Conservation (phyloP, 2,329 filamentous ascomycete genomes). For the Diaporthe helianthi region DNA sequence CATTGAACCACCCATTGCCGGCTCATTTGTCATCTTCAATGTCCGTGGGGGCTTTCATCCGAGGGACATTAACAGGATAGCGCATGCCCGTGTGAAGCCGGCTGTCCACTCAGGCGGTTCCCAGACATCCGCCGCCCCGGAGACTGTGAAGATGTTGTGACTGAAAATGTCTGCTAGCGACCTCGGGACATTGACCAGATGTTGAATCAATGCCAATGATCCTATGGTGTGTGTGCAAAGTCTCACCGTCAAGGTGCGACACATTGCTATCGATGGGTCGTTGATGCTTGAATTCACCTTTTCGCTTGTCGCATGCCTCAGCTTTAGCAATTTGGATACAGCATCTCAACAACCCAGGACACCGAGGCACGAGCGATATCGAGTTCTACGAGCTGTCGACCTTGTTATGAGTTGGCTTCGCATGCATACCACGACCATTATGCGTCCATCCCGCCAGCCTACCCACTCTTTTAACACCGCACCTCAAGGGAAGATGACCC, state of each 20-base stretch:
- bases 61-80: neutral
- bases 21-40: neutral
- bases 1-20: neutral
- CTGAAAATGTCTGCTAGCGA: neutral
- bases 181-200: too few species aligned
- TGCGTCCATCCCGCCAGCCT: neutral
- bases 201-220: neutral
- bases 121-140: neutral
- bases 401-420: neutral
- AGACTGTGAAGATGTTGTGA: neutral
- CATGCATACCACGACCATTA: neutral
- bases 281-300: neutral
- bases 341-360: neutral
- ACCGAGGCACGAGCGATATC: neutral
- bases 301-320: neutral
- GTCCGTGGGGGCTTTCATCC: neutral
- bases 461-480: neutral
- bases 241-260: neutral
- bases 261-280: neutral
- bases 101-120: neutral
- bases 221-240: neutral
- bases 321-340: neutral
- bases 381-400: neutral
- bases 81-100: neutral
- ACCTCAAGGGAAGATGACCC: slow-evolving; percentile 22